Conservation (phyloP, 2,329 filamentous ascomycete species). For the Fusarium succisae region DNA sequence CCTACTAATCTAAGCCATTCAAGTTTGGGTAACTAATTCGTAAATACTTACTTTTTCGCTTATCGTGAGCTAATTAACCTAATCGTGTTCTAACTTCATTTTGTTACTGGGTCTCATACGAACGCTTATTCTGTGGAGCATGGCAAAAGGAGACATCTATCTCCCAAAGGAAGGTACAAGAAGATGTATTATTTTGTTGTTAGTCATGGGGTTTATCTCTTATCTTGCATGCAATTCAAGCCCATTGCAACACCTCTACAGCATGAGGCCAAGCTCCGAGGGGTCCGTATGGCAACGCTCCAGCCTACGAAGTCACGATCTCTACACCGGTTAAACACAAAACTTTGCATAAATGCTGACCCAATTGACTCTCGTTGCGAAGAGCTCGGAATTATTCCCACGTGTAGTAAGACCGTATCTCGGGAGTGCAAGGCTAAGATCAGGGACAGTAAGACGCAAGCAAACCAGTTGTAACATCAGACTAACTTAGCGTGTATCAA, state of each 20-base stretch:
- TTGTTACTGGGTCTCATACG: neutral
- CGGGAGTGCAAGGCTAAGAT: neutral
- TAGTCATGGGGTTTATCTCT: neutral
- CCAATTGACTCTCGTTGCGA: neutral
- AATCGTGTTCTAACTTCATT: neutral
- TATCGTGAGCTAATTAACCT: neutral
- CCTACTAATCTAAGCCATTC: neutral
- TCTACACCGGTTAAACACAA: neutral
- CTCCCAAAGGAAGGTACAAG: neutral
- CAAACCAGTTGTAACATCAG: neutral
- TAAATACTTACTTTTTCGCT: neutral
- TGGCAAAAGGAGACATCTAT: neutral
- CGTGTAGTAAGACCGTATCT: neutral
- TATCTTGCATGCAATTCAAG: neutral
- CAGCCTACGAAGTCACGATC: neutral
- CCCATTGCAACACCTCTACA: neutral
- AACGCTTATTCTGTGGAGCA: neutral
- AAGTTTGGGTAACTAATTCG: neutral
- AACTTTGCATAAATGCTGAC: neutral
- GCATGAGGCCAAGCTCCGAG: neutral
- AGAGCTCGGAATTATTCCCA: neutral
- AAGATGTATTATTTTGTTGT: neutral
- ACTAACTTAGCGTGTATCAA: neutral
- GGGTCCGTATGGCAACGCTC: neutral
- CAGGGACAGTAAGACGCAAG: neutral